Base-by-base conservation (phyloP, 768 basidiomycete genomes). In the Galerina marginata region DNA sequence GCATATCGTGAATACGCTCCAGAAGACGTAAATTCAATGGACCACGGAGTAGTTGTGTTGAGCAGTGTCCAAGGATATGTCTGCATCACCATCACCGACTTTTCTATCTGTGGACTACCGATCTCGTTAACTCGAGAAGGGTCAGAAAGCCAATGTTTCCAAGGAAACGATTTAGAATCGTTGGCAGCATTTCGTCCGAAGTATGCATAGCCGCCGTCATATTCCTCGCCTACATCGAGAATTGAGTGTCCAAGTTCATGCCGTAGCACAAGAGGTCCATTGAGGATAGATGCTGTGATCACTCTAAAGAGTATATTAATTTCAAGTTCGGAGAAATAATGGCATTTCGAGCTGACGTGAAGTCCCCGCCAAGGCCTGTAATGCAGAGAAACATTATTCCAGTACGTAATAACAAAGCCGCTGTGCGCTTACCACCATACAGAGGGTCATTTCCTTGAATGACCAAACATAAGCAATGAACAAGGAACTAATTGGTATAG, bases 171-270 rank as follows among this genome's bases (percentile, higher is more conserved):
- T 26, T 75, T 55, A 9, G 72, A 71, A 62, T 85, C 71, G 46
- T 81, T 74, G 26, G 80, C 79, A 3, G 89, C 83, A 66, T 93
- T 91, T 38, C 81, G 79, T 14, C 91, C 91, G 65, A 81, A 90
- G 71, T 93, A 93, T 3, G 79, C 87, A 61, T 73, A 85, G 4
- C 90, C 91, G 11, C 91, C 91, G 63, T 93, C 92, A 68, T 93
- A 92, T 74, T 92, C 91, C 73, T 93, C 92, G 4, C 92, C 92
- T 16, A 91, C 87, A 6, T 84, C 76, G 65, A 92, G 90, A 49
- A 92, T 84, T 23, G 89, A 91, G 73, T 93, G 91, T 0, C 91
- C 91, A 1, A 92, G 83, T 71, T 92, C 91, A 66, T 92, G 91
- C 6, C 90, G 83, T 33, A 93, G 81, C 6, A 92, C 89, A 16